phyloP scores from a whole-genome alignment of 257 asterid species.

The Solanum clarkiae region DNA sequence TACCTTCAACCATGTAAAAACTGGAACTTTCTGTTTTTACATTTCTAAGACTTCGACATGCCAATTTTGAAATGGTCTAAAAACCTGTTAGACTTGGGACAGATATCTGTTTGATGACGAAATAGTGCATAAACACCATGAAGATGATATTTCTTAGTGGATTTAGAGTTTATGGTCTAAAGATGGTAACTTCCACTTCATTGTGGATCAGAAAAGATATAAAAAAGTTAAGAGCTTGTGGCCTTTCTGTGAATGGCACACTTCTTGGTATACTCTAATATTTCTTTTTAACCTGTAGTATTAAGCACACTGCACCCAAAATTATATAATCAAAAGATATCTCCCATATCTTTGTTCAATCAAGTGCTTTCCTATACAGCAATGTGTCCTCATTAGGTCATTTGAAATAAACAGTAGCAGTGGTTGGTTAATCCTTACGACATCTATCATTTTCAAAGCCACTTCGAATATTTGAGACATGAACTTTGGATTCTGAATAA shows the following conservation, averaged over 20 bases:
- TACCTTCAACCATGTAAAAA: neutral
- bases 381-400: conserved; percentile 8
- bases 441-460: neutral
- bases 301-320: conserved; percentile 41
- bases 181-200: neutral
- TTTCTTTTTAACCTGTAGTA: neutral
- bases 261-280: conserved; percentile 20
- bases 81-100: neutral
- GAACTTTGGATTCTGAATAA: neutral
- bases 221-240: neutral
- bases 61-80: neutral
- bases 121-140: neutral
- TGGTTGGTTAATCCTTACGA: neutral
- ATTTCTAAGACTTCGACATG: neutral
- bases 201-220: neutral
- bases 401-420: neutral
- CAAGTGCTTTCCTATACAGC: conserved; percentile 22
- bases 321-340: neutral
- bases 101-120: neutral
- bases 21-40: neutral
- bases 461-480: neutral
- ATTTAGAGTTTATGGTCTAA: neutral
- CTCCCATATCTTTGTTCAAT: neutral
- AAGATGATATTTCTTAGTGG: neutral
- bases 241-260: conserved; percentile 21